Evolutionary conservation across 495 filamentous ascomycete genomes (phyloP), one percentile per base, ranked within the genome.

Genomic region (Articulospora tetracladia): DNA sequence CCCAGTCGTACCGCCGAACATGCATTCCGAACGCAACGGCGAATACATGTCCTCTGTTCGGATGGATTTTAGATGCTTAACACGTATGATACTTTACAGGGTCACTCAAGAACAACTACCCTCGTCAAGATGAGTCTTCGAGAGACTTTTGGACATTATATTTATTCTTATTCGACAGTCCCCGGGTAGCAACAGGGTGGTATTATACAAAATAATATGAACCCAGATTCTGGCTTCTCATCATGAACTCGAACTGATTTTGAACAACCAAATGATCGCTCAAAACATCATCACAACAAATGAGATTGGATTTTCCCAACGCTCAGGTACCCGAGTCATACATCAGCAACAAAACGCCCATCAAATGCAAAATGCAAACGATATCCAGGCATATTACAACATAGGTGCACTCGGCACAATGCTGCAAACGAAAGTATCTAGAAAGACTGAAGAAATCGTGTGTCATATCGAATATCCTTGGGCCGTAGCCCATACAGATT

Each of bases 291-390:
- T 44, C 27, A 53, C 50, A 55, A 58, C 48, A 61, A 49, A 58
- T 49, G 55, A 61, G 46, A 51, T 50, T 22, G 39, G 30, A 32
- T 55, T 22, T 59, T 61, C 60, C 49, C 30, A 32, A 32, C 30
- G 30, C 30, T 19, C 6, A 47, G 32, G 23, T 59, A 63, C 50
- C 49, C 49, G 50, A 44, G 50, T 50, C 52, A 55, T 52, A 59
- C 50, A 26, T n/a, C n/a, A n/a, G n/a, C 39, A 53, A 30, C 7
- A 28, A 57, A 66, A 68, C 62, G 56, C 62, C 63, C 49, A 39
- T 48, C 46, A 68, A 59, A 68, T 68, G 62, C 62, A 63, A 63
- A 48, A 53, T 23, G 20, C 19, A 50, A 46, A 52, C 27, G 56
- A 59, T 62, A 63, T 54, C 58, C 61, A 62, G 39, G 59, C 19